Evolutionary conservation across 225 moss, liverwort and hornwort genomes (phyloP), one percentile per base, ranked within the genome.

Genomic region (Anthoceros angustus): DNA sequence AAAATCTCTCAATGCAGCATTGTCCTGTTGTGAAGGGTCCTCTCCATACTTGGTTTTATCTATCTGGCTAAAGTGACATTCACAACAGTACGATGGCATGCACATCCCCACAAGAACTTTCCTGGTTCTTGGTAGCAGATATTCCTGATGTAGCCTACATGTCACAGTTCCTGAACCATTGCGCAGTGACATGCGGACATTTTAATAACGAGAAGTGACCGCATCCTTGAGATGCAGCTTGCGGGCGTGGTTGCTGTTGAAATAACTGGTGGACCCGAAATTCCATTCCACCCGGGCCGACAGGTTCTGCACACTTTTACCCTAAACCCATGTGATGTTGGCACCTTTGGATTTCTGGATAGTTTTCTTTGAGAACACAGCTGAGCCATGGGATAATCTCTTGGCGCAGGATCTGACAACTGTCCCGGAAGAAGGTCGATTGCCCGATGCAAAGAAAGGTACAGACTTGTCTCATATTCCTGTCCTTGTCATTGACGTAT

Each of bases 381-480:
- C 14, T 48, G 46, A 48, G 46, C 18, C 46, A 48, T 48, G 46
- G 46, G 46, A 48, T 32, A 4, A 32, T 32, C 32, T 32, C 32
- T 18, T 55, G n/a, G 18, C 23, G 10, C 55, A 55, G 55, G 55
- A 55, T 55, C 18, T 55, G 6, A 55, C 55, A 55, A 15, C 23
- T 7, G 23, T 55, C n/a, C 55, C 55, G 14, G 55, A 55, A 55
- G 55, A 55, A n/a, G 55, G 55, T 7, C 14, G 55, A n/a, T 55
- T 55, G 55, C 55, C 55, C 3, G 55, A 55, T 55, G 55, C 55
- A 55, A 55, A 55, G 55, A 55, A 55, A 55, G 55, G 55, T 55
- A 2, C 46, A 12, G 18, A 12, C 1, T 18, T 12, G 12, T 48
- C 46, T 48, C 18, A 18, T 48, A 48, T 18, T 18, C 46, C 2